Evolutionary conservation across 2,329 filamentous ascomycete species (phyloP).

Genomic region (Helotiales sp.): DNA sequence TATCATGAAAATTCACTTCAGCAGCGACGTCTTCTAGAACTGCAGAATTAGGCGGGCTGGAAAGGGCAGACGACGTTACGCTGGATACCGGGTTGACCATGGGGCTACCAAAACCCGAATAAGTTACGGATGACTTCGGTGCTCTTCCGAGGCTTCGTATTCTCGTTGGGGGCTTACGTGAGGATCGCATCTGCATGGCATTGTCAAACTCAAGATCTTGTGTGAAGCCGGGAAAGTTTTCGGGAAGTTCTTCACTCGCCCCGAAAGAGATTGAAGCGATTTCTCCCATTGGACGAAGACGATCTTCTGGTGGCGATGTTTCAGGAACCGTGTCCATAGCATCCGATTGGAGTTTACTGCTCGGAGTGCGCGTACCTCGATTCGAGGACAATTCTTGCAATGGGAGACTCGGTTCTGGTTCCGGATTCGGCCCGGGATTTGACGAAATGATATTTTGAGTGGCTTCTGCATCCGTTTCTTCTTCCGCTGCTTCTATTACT

Average conservation of each 20-base stretch:
- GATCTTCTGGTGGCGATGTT: slow-evolving; percentile 38
- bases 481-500: not conserved
- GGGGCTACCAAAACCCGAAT: not conserved
- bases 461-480: not conserved
- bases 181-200: slow-evolving; percentile 21
- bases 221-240: slow-evolving; percentile 37
- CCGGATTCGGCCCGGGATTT: not conserved
- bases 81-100: not conserved
- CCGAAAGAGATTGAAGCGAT: slow-evolving; percentile 37
- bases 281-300: slow-evolving; percentile 37
- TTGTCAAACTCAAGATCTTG: slow-evolving; percentile 38
- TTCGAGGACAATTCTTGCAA: slow-evolving; percentile 29
- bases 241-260: slow-evolving; percentile 21
- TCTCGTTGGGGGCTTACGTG: slow-evolving; percentile 3
- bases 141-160: not conserved
- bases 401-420: slow-evolving; percentile 18
- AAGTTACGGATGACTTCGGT: not conserved
- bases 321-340: slow-evolving; percentile 37
- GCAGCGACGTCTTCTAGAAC: not conserved
- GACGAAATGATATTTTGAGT: slow-evolving; percentile 5
- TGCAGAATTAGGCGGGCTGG: not conserved
- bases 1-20: not conserved
- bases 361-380: slow-evolving; percentile 17
- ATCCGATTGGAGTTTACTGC: slow-evolving; percentile 23
- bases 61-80: not conserved